These are phyloP conservation scores for Trichomonascaceae sp. DNA, from an alignment of 1,139 yeast genomes.

Conservation along the genomic window DNA sequence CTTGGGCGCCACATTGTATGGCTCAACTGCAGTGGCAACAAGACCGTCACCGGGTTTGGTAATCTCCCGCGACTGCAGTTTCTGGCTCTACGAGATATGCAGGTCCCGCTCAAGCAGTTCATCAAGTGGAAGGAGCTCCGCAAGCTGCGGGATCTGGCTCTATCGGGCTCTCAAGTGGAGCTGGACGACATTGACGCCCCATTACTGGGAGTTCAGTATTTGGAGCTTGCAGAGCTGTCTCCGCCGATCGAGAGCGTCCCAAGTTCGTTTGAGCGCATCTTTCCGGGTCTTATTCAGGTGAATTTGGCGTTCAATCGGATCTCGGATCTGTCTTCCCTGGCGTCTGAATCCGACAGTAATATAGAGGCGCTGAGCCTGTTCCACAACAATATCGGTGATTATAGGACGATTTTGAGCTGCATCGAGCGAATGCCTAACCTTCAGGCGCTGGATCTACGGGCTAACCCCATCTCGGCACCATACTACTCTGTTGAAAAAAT, in stretches of 20 bases:
- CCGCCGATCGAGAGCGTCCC: constrained; percentile 21
- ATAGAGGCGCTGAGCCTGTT: constrained; percentile 19
- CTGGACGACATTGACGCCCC: constrained; percentile 14
- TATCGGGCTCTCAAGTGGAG: constrained; percentile 16
- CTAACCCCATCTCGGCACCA: constrained; percentile 20
- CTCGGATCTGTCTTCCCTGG: constrained; percentile 15
- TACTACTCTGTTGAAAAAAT: constrained; percentile 11
- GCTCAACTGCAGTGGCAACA: background rate
- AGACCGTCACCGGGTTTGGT: background rate
- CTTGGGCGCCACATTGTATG: background rate
- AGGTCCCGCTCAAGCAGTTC: background rate
- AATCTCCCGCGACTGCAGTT: constrained; percentile 1
- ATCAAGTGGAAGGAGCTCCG: constrained; percentile 3
- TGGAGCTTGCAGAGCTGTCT: constrained; percentile 21
- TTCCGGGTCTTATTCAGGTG: constrained; percentile 22
- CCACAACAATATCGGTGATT: constrained; percentile 17
- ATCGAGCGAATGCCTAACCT: constrained; percentile 14
- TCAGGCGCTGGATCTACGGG: constrained; percentile 21
- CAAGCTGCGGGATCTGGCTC: constrained; percentile 16
- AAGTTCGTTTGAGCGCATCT: constrained; percentile 13
- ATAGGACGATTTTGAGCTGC: constrained; percentile 14
- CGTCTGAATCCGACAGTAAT: constrained; percentile 13
- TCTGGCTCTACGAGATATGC: constrained; percentile 5
- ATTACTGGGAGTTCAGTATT: constrained; percentile 21
- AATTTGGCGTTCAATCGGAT: constrained; percentile 23